Conservation (phyloP, 1,284 basidiomycete species). For the Ustilago shanxiensis region DNA sequence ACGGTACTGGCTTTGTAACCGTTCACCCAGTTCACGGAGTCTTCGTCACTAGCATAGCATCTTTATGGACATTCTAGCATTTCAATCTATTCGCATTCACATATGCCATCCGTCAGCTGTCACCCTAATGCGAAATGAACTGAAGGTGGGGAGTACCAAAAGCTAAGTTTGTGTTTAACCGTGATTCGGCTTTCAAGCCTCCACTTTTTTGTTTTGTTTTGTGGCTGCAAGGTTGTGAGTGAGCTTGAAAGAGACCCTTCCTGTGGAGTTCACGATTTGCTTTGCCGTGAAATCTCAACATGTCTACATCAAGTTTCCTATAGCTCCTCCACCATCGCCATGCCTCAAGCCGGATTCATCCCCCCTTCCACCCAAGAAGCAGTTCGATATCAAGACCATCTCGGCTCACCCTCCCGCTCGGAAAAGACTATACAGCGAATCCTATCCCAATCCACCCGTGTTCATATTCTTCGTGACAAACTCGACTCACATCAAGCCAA, state of each 20-base stretch:
- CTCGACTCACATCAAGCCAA: conserved; percentile 1
- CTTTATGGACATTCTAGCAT: too few species aligned
- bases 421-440: conserved; percentile 16
- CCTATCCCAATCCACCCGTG: conserved; percentile 41
- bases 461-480: conserved; percentile 47
- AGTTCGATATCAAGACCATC: conserved; percentile 37
- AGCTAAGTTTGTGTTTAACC: neutral
- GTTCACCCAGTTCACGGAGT: neutral
- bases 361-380: neutral
- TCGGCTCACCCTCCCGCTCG: conserved; percentile 27
- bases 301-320: too few species aligned
- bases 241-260: too few species aligned
- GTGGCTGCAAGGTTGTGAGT: neutral
- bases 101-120: neutral
- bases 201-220: conserved; percentile 4
- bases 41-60: neutral
- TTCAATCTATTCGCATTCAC: neutral
- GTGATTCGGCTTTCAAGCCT: conserved; percentile 5
- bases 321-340: too few species aligned
- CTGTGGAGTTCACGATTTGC: too few species aligned
- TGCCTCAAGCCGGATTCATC: conserved; percentile 12
- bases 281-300: too few species aligned
- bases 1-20: neutral
- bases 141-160: neutral
- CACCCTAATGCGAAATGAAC: neutral